phyloP scores from a whole-genome alignment of 1,284 basidiomycete genomes.

The Sutorius eximius region DNA sequence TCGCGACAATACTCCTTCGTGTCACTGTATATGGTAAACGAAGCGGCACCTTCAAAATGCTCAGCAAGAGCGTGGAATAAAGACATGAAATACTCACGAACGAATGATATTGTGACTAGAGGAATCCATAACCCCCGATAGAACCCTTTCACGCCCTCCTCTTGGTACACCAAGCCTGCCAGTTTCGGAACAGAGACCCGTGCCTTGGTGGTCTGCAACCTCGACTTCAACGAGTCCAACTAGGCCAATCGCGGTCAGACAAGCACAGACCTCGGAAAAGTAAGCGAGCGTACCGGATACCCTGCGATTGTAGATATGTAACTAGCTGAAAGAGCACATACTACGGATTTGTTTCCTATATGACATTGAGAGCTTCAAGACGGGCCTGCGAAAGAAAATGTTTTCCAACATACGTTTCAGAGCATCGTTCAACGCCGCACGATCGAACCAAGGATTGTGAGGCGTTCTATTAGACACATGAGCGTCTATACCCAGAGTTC shows the following conservation, averaged over 20 bases:
- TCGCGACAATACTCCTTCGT: conserved; percentile 82
- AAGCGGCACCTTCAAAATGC: conserved; percentile 64
- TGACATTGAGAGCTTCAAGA: conserved; percentile 2
- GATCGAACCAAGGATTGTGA: conserved; percentile 59
- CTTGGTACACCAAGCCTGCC: conserved; percentile 73
- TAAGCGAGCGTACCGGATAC: conserved; percentile 60
- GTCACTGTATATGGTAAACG: conserved; percentile 91
- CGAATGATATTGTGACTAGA: conserved; percentile 94
- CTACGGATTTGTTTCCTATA: conserved; percentile 76
- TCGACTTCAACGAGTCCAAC: conserved; percentile 90
- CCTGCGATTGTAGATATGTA: conserved; percentile 82
- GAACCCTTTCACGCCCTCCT: conserved; percentile 92
- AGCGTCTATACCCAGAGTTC: conserved; percentile 13
- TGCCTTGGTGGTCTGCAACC: conserved; percentile 83
- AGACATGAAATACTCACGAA: conserved; percentile 60
- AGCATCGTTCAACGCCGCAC: conserved; percentile 60
- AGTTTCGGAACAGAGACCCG: conserved; percentile 74
- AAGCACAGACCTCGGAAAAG: conserved; percentile 13
- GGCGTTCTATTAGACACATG: conserved; percentile 41
- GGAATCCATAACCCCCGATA: conserved; percentile 92
- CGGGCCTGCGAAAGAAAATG: conserved; percentile 9
- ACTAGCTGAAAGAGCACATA: conserved; percentile 78
- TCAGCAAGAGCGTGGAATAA: conserved; percentile 10
- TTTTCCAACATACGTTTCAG: conserved; percentile 55
- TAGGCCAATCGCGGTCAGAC: conserved; percentile 24